These are phyloP conservation scores for Elsinoe necatrix DNA, from an alignment of 2,329 filamentous ascomycete species.

Conservation along the genomic window DNA sequence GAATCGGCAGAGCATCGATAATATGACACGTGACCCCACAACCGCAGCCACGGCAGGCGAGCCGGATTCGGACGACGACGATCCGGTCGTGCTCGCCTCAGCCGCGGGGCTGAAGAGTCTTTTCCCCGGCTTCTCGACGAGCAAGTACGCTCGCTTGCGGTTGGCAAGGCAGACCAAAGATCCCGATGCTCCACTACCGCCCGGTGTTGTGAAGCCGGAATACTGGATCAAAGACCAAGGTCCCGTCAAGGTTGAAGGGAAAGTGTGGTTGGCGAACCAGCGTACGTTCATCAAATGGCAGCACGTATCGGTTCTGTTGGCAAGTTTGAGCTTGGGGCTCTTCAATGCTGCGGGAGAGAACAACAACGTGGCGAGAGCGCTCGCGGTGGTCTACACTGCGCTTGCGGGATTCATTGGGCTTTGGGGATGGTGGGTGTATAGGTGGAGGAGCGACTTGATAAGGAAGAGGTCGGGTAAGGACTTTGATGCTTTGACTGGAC, in stretches of 20 bases:
- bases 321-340: slow-evolving; percentile 70
- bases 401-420: slow-evolving; percentile 74
- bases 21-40: slow-evolving; percentile 20
- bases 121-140: slow-evolving; percentile 74
- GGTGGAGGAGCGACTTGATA: slow-evolving; percentile 69
- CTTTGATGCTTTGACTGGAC: slow-evolving; percentile 82
- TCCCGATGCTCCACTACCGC: slow-evolving; percentile 55
- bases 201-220: slow-evolving; percentile 77
- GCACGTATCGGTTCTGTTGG: slow-evolving; percentile 83
- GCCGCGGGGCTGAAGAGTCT: slow-evolving; percentile 53
- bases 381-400: slow-evolving; percentile 74
- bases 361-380: slow-evolving; percentile 63
- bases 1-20: slow-evolving; percentile 19
- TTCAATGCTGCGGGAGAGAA: slow-evolving; percentile 76
- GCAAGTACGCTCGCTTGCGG: slow-evolving; percentile 58
- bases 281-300: slow-evolving; percentile 99
- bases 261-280: slow-evolving; percentile 98
- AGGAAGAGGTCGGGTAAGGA: slow-evolving; percentile 78
- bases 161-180: slow-evolving; percentile 32
- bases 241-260: slow-evolving; percentile 85
- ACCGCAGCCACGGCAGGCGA: slow-evolving; percentile 35
- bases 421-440: slow-evolving; percentile 84
- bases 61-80: slow-evolving; percentile 43
- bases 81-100: slow-evolving; percentile 26
- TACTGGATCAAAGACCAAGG: slow-evolving; percentile 93